Evolutionary conservation across 2,329 filamentous ascomycete genomes (phyloP).

Genomic region (Bipolaris cookei): DNA sequence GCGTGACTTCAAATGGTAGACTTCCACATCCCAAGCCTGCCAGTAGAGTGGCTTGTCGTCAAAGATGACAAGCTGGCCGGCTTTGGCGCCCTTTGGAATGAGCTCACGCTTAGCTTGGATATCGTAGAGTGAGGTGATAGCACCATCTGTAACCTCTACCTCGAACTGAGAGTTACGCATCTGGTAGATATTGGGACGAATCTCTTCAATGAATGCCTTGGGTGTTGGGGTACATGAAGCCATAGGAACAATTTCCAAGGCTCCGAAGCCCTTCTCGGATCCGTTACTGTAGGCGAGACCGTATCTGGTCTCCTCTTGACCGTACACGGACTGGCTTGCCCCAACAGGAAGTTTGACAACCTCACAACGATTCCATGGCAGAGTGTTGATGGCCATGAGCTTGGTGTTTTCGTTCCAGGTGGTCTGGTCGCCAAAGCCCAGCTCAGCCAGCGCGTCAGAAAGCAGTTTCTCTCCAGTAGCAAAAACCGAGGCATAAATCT

Average conservation of each 20-base stretch:
- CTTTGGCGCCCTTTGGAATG: slow-evolving; percentile 73
- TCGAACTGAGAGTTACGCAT: slow-evolving; percentile 79
- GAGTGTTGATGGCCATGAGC: slow-evolving; percentile 76
- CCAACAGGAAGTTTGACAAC: slow-evolving; percentile 66
- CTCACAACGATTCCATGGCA: slow-evolving; percentile 83
- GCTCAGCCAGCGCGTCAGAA: slow-evolving; percentile 69
- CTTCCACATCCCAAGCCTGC: slow-evolving; percentile 98
- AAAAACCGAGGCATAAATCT: slow-evolving; percentile 82
- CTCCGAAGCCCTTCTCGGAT: slow-evolving; percentile 44
- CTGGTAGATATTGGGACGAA: slow-evolving; percentile 70
- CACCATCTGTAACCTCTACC: slow-evolving; percentile 74
- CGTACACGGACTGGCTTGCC: slow-evolving; percentile 41
- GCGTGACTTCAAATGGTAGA: slow-evolving; percentile 89
- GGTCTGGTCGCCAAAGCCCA: slow-evolving; percentile 65
- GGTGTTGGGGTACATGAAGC: slow-evolving; percentile 33
- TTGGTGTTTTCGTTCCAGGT: slow-evolving; percentile 51
- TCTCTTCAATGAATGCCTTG: slow-evolving; percentile 58
- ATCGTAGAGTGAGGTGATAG: slow-evolving; percentile 86
- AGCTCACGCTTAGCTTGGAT: slow-evolving; percentile 75
- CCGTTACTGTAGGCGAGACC: slow-evolving; percentile 54
- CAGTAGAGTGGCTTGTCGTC: slow-evolving; percentile 97
- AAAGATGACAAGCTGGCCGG: slow-evolving; percentile 91
- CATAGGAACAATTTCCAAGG: slow-evolving; percentile 46
- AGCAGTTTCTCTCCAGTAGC: slow-evolving; percentile 74
- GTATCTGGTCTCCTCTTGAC: slow-evolving; percentile 25